Base-by-base conservation (phyloP, 2,329 filamentous ascomycete species). In the Chaetomium sp. region DNA sequence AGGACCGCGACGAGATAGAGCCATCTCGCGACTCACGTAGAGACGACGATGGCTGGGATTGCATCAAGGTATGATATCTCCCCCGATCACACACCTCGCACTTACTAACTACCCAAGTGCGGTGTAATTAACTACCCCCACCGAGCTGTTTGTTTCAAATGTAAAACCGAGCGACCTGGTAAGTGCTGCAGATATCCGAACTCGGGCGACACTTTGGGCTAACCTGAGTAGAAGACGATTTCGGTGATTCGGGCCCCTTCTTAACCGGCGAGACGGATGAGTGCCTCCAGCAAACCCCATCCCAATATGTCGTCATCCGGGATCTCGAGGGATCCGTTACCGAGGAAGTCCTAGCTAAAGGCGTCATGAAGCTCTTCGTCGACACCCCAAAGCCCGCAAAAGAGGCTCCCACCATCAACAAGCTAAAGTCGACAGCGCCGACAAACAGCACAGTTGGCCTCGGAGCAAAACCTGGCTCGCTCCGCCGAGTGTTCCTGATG, bases 401-500 rank as follows among this genome's bases (percentile, higher is more conserved):
- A 69, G 75, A 78, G 70, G 67, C 77, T 70, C 69, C 85, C 45
- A 81, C 76, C n/a, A 75, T 79, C 2, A 78, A 81, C 27, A 86
- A 85, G 71, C 78, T 87, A n/a, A 85, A 84, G 70, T 86, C 84
- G 12, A 87, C 85, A 1, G 84, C 85, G 0, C 83, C 84, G 0
- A 80, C 81, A 6, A 81, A 79, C 45, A 83, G 84, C 66, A 81
- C 81, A 9, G 79, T 83, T 23, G 88, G 89, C 13, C 80, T 88
- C 1, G 91, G 91, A 47, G 91, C 92, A 4, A 85, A 84, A 63
- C 87, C 89, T 35, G 87, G 88, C 23, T 92, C 90, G n/a, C 78
- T 96, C 9, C 86, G 90, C 67, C 87, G 92, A 59, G 87, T 95
- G 1, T 85, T 95, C 66, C 78, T 96, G 29, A 88, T 95, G 71